phyloP scores from a whole-genome alignment of 805 yeast species.

The Pichia deserticola region DNA sequence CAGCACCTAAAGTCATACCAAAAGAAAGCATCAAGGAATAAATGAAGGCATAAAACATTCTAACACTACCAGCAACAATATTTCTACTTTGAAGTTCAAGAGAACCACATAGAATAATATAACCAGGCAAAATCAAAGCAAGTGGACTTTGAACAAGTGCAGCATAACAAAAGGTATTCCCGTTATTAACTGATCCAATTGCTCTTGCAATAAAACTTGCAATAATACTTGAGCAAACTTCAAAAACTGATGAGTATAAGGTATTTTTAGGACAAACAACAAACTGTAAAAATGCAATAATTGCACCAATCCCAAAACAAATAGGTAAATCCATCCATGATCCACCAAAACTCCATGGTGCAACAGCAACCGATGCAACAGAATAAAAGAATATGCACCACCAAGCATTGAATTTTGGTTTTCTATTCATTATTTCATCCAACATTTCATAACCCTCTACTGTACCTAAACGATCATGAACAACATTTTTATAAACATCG shows the following conservation, averaged over 20 bases:
- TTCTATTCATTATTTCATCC: slow-evolving; percentile 56
- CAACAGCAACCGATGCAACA: slow-evolving; percentile 68
- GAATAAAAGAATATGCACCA: slow-evolving; percentile 74
- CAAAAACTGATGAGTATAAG: slow-evolving; percentile 83
- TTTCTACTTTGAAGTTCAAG: slow-evolving; percentile 85
- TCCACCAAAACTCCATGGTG: slow-evolving; percentile 82
- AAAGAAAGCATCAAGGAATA: slow-evolving; percentile 87
- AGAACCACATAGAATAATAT: slow-evolving; percentile 87
- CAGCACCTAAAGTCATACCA: slow-evolving; percentile 91
- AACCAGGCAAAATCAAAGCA: slow-evolving; percentile 90
- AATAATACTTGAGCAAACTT: slow-evolving; percentile 83
- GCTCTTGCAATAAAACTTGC: slow-evolving; percentile 86
- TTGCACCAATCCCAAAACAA: slow-evolving; percentile 66
- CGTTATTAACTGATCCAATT: slow-evolving; percentile 68
- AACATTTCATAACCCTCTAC: slow-evolving; percentile 75
- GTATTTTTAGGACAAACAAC: slow-evolving; percentile 75
- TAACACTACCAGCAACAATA: slow-evolving; percentile 86
- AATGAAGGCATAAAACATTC: slow-evolving; percentile 95
- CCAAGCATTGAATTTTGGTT: slow-evolving; percentile 67
- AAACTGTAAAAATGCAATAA: slow-evolving; percentile 80
- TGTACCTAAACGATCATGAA: slow-evolving; percentile 82
- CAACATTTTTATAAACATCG: slow-evolving; percentile 75
- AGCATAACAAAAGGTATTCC: slow-evolving; percentile 70
- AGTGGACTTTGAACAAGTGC: slow-evolving; percentile 86
- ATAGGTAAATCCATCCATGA: slow-evolving; percentile 88